phyloP scores from a whole-genome alignment of 352 stramenopile genomes.

The Phytophthora rubi region DNA sequence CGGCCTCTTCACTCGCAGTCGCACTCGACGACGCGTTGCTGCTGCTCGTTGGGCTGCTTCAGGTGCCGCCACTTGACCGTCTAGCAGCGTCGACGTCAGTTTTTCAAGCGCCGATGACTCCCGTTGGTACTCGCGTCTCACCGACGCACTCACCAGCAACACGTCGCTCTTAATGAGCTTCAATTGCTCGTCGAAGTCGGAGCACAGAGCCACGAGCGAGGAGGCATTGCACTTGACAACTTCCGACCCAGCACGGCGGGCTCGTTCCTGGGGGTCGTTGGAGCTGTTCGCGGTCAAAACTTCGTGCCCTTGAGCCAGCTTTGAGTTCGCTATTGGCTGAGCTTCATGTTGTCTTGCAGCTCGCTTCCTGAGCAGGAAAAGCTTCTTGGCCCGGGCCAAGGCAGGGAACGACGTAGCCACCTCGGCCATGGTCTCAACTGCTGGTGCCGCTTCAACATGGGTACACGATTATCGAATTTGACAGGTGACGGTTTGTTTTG shows the following conservation, averaged over 20 bases:
- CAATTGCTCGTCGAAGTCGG: conserved; percentile 35
- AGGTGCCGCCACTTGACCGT: not conserved
- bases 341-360: not conserved
- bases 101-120: conserved; percentile 31
- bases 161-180: conserved; percentile 20
- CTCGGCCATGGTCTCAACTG: not conserved
- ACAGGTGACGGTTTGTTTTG: not conserved
- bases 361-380: conserved; percentile 25
- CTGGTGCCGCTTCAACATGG: conserved; percentile 24
- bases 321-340: not conserved
- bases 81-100: conserved; percentile 26
- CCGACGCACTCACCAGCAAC: conserved; percentile 14
- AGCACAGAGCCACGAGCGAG: conserved; percentile 22
- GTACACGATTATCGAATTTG: conserved; percentile 14
- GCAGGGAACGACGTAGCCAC: conserved; percentile 28
- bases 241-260: not conserved
- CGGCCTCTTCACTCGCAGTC: conserved; percentile 8
- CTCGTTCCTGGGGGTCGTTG: not conserved
- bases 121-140: conserved; percentile 28
- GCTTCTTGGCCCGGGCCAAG: conserved; percentile 37
- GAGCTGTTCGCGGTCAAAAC: not conserved
- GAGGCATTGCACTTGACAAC: conserved; percentile 1
- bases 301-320: not conserved
- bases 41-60: not conserved
- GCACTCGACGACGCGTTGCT: conserved; percentile 7